A percentile compares a stretch with the other conserved stretches of the same genome.
Evolutionary conservation across 306 rosid species (phyloP).

Genomic region (Fragaria iinumae): DNA sequence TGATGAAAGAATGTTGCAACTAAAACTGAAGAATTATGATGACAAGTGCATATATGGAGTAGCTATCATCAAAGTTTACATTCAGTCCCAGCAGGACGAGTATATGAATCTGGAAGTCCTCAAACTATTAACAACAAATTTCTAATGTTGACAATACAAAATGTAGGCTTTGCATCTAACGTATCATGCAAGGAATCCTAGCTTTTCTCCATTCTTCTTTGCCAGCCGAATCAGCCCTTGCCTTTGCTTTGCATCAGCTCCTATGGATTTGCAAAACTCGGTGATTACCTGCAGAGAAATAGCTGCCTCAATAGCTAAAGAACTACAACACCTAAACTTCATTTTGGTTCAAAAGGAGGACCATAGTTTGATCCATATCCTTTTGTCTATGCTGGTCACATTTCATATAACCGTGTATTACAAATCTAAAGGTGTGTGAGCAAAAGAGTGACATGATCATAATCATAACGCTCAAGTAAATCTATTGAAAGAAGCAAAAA

Average conservation of each 20-base stretch:
- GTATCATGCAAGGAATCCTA: conserved; percentile 88
- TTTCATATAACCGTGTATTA: not conserved
- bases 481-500: not conserved
- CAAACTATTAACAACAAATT: conserved; percentile 27
- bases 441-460: not conserved
- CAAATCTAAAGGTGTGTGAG: not conserved
- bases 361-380: not conserved
- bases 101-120: conserved; percentile 20
- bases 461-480: not conserved
- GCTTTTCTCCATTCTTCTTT: conserved; percentile 94
- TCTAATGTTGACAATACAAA: conserved; percentile 43
- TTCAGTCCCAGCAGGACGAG: conserved; percentile 34
- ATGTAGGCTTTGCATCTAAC: conserved; percentile 22
- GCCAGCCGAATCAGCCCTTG: conserved; percentile 96
- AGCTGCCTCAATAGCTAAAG: not conserved
- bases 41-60: conserved; percentile 27
- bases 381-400: not conserved
- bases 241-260: conserved; percentile 97
- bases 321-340: not conserved
- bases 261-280: conserved; percentile 96
- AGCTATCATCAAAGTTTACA: conserved; percentile 38
- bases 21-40: conserved; percentile 34
- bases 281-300: conserved; percentile 68
- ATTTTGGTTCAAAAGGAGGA: not conserved
- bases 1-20: conserved; percentile 33